A percentile compares a stretch with the other conserved stretches of the same genome.
phyloP scores from a whole-genome alignment of 139 green algal species.

The Chloropicon primus region DNA sequence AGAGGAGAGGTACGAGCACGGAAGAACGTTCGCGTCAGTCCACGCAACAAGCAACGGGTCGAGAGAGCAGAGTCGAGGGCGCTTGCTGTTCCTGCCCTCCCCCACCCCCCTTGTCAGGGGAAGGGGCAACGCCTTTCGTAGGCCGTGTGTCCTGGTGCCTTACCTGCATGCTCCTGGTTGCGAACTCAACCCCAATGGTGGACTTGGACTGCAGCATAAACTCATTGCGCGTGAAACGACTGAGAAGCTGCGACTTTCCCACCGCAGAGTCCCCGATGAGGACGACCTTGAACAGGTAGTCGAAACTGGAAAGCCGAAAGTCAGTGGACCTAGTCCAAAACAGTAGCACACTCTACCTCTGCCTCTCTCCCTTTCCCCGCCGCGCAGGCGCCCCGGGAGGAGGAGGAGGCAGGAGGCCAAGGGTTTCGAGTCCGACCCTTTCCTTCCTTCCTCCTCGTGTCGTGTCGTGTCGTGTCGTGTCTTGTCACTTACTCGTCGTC shows the following conservation, averaged over 20 bases:
- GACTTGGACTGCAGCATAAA: conserved; percentile 97
- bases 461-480: neutral
- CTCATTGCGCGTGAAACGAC: conserved; percentile 96
- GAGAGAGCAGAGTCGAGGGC: neutral
- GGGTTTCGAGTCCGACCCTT: no score
- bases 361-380: no score
- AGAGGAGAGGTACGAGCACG: neutral
- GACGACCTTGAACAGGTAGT: conserved; percentile 99
- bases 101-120: neutral
- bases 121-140: neutral
- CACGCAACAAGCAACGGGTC: neutral
- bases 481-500: neutral
- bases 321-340: no score
- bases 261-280: conserved; percentile 97
- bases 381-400: no score
- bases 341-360: no score
- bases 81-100: neutral
- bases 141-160: neutral
- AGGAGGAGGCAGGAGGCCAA: no score
- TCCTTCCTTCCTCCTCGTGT: neutral
- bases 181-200: conserved; percentile 99
- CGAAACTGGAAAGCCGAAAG: conserved; percentile 62
- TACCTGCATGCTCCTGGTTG: conserved; percentile 94
- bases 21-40: neutral
- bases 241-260: conserved; percentile 96